phyloP scores from a whole-genome alignment of 371 early-diverging fungal species.

The Rhizopus arrhizus region DNA sequence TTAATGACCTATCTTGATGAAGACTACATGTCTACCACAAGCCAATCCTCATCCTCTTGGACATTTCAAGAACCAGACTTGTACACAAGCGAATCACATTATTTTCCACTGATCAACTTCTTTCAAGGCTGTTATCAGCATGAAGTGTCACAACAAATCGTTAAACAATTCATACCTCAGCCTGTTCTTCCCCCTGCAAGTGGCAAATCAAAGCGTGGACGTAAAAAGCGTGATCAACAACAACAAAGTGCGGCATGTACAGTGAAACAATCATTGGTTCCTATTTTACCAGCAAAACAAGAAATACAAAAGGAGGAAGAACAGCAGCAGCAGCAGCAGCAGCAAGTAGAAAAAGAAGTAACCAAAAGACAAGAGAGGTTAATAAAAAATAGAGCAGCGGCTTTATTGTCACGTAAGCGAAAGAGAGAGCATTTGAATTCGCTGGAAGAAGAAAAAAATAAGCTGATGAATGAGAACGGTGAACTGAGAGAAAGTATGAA shows the following conservation, averaged over 20 bases:
- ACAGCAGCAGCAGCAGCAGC: not conserved
- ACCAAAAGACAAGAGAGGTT: constrained; percentile 84
- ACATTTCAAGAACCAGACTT: not conserved
- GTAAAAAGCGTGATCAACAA: constrained; percentile 42
- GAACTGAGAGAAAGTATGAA: constrained; percentile 6
- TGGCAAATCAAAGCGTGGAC: constrained; percentile 42
- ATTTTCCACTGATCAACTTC: not conserved
- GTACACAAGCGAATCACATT: not conserved
- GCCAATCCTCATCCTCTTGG: constrained; percentile 3
- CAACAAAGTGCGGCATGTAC: constrained; percentile 3
- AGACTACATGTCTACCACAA: constrained; percentile 36
- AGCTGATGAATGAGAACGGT: constrained; percentile 51
- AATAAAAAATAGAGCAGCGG: constrained; percentile 90
- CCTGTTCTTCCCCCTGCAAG: constrained; percentile 7
- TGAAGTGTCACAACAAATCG: not conserved
- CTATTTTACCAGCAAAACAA: constrained; percentile 29
- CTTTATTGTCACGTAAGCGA: constrained; percentile 85
- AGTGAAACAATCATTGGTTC: constrained; percentile 24
- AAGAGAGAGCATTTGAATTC: constrained; percentile 80
- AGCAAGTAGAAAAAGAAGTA: constrained; percentile 24
- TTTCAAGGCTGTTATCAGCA: not conserved
- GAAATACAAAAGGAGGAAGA: constrained; percentile 9
- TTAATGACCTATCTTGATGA: constrained; percentile 48
- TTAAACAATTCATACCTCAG: not conserved
- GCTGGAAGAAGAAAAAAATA: constrained; percentile 66